Evolutionary conservation across 2,329 filamentous ascomycete genomes (phyloP).

Genomic region (Calycina marina): DNA sequence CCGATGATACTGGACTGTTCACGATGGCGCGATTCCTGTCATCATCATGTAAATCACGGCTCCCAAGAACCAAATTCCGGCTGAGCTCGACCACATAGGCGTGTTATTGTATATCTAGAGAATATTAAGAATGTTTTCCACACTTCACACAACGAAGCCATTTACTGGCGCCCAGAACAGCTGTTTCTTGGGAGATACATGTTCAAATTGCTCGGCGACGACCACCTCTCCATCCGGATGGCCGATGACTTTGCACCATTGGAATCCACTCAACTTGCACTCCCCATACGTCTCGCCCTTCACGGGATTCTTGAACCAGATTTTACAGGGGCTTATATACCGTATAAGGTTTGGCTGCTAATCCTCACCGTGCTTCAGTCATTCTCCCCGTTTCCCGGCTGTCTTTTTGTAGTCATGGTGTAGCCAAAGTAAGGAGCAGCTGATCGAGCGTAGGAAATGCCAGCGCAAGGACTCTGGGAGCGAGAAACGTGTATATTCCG

Average conservation of each 20-base stretch:
- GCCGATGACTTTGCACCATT: slow-evolving; percentile 20
- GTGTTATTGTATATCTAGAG: slow-evolving; percentile 13
- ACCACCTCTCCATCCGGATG: slow-evolving; percentile 8
- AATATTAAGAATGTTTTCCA: slow-evolving; percentile 1
- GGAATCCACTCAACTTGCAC: slow-evolving; percentile 38
- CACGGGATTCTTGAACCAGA: slow-evolving; percentile 34
- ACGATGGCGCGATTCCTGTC: slow-evolving; percentile 18
- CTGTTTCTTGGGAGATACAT: slow-evolving; percentile 9
- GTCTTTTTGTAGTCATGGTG: slow-evolving; percentile 31
- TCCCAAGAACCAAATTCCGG: slow-evolving; percentile 18
- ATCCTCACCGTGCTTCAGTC: slow-evolving; percentile 23
- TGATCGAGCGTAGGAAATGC: slow-evolving; percentile 35
- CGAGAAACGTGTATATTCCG: slow-evolving; percentile 14
- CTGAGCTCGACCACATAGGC: slow-evolving; percentile 8
- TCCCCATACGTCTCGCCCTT: slow-evolving; percentile 35
- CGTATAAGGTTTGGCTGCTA: slow-evolving; percentile 39
- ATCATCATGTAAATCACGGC: slow-evolving; percentile 20
- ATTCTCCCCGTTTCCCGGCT: slow-evolving; percentile 12
- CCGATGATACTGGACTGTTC: slow-evolving; percentile 13
- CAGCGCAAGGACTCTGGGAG: slow-evolving; percentile 40
- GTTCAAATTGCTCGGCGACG: slow-evolving; percentile 5
- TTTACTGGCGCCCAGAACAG: slow-evolving; percentile 16
- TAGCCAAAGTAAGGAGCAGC: slow-evolving; percentile 35
- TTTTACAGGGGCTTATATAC: slow-evolving; percentile 30
- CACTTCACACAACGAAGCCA: too few species aligned